phyloP scores from a whole-genome alignment of 345 rosid genomes.

The Clausena lansium region DNA sequence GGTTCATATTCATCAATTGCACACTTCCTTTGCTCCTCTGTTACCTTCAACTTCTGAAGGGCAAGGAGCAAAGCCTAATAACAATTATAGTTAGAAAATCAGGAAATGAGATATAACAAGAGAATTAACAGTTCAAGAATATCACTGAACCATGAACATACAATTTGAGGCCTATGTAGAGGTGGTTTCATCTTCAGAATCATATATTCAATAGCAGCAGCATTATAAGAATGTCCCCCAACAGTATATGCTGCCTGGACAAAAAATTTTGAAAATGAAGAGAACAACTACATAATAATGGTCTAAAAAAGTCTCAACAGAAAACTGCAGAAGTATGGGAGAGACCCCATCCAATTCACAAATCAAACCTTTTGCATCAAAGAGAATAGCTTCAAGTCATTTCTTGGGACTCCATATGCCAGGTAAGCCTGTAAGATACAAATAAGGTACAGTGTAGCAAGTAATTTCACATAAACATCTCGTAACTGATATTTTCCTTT shows the following conservation, averaged over 20 bases:
- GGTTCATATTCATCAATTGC: slow-evolving; percentile 61
- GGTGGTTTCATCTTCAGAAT: slow-evolving; percentile 91
- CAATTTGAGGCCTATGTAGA: slow-evolving; percentile 78
- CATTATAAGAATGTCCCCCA: slow-evolving; percentile 87
- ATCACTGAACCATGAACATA: slow-evolving; percentile 25
- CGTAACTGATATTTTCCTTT: neutral
- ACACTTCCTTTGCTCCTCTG: slow-evolving; percentile 68
- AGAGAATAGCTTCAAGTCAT: slow-evolving; percentile 88
- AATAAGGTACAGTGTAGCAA: slow-evolving; percentile 8
- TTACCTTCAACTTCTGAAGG: slow-evolving; percentile 72
- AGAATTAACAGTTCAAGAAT: neutral
- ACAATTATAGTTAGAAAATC: slow-evolving; percentile 1
- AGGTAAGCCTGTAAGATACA: slow-evolving; percentile 67
- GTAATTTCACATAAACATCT: neutral
- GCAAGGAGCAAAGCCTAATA: slow-evolving; percentile 84
- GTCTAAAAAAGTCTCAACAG: slow-evolving; percentile 2
- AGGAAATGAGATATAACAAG: neutral
- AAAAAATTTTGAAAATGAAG: neutral
- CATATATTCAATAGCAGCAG: slow-evolving; percentile 69
- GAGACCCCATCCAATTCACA: slow-evolving; percentile 19
- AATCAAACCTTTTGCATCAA: slow-evolving; percentile 90
- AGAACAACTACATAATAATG: neutral
- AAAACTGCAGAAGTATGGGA: neutral
- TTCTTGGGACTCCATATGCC: slow-evolving; percentile 94
- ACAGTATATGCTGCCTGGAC: slow-evolving; percentile 89